Evolutionary conservation across 345 rosid genomes (phyloP).

Genomic region (Citrus trifoliata): DNA sequence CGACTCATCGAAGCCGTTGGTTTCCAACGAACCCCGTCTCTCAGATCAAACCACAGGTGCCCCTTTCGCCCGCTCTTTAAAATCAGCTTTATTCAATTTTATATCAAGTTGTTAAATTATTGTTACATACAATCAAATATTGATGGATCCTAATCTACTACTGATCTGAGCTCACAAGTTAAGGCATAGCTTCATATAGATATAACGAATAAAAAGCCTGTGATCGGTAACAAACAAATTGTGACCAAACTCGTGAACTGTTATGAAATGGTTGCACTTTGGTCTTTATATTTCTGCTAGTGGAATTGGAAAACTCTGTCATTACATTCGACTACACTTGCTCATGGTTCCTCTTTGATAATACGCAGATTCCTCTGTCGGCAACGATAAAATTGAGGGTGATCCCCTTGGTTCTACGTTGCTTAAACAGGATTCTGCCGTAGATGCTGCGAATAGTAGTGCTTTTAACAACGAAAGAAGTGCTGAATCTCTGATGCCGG

Average conservation of each 20-base stretch:
- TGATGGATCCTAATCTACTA: not conserved
- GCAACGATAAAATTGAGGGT: constrained; percentile 17
- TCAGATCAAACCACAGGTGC: constrained; percentile 32
- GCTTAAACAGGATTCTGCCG: constrained; percentile 13
- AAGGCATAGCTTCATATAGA: not conserved
- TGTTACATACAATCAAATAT: not conserved
- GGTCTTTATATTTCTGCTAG: not conserved
- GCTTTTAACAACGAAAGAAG: constrained; percentile 22
- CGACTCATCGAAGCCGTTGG: constrained; percentile 25
- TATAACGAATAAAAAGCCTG: not conserved
- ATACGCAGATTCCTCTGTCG: constrained; percentile 37
- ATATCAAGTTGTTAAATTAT: not conserved
- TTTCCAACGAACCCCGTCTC: constrained; percentile 18
- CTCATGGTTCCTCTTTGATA: not conserved
- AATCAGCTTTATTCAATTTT: not conserved
- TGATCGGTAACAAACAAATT: not conserved
- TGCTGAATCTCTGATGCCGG: constrained; percentile 5
- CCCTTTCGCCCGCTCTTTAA: not conserved
- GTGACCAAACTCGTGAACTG: not conserved
- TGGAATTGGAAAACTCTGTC: not conserved
- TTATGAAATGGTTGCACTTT: too few species aligned
- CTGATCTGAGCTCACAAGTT: not conserved
- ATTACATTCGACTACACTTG: not conserved
- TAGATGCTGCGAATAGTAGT: constrained; percentile 14
- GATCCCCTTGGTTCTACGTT: constrained; percentile 19